Base-by-base conservation (phyloP, 768 basidiomycete genomes). In the Mycena chlorophos region DNA sequence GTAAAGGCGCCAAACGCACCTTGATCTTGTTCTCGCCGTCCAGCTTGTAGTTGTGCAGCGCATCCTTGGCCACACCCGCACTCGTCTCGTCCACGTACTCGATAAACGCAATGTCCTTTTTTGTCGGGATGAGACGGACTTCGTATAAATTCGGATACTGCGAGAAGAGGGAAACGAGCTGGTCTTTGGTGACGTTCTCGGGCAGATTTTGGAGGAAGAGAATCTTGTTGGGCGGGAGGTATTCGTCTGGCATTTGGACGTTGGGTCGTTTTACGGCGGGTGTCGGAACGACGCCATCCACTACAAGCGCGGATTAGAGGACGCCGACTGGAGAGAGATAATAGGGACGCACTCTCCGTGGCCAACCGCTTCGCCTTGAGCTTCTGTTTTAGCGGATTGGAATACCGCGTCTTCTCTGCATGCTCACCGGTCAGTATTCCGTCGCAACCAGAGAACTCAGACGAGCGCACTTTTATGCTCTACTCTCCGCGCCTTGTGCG, bases 11-110 rank as follows among this genome's bases (percentile, higher is more conserved):
- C 20, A 48, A 27, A 58, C 73, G 62, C 51, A 88, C 95, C 85
- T 98, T 98, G 82, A 98, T 97, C 77, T 98, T 98, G 75, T 92
- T 93, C 74, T 97, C 95, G 50, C 94, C 94, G 63, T 97, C 94
- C 69, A 98, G 78, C 73, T 93, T 94, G 84, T 92, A 94, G 71
- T 98, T 98, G 83, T 99, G 95, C 66, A 98, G 73, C 16, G 93
- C 95, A 56, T 98, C 95, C 69, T 96, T 95, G 38, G 97, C 97
- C 49, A 88, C 84, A 20, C 86, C 88, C 16, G 96, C 90, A 60
- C 90, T 91, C 37, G 79, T 83, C 71, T 98, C 97, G 86, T 98
- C 97, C 70, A 87, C 66, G 64, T 89, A 99, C 69, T 99, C 97
- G 74, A 99, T 94, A 80, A 99, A 99, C 0, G 96, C 97, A 60